phyloP scores from a whole-genome alignment of 2,329 filamentous ascomycete species.

The Penicillium sumatraense region DNA sequence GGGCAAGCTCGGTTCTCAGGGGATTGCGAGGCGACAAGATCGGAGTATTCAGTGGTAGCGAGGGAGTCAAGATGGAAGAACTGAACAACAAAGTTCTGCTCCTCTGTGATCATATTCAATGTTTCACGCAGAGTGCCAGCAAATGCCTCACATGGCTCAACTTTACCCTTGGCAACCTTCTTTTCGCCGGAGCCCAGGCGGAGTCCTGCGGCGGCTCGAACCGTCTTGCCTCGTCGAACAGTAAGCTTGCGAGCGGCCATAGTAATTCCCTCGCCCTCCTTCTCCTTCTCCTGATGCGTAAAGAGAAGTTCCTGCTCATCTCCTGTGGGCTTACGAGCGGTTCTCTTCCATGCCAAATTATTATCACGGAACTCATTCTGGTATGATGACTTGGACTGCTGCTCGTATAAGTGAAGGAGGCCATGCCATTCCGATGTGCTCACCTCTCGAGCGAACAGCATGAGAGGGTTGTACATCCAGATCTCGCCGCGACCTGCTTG shows the following conservation, averaged over 20 bases:
- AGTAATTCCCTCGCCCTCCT: conserved; percentile 69
- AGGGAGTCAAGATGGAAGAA: conserved; percentile 94
- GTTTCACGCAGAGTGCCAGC: conserved; percentile 79
- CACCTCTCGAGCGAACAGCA: conserved; percentile 86
- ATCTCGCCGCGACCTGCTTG: conserved; percentile 72
- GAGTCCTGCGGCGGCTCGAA: conserved; percentile 49
- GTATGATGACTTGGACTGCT: conserved; percentile 75
- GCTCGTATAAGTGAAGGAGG: conserved; percentile 79
- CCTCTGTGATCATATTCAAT: conserved; percentile 80
- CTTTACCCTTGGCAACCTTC: conserved; percentile 60
- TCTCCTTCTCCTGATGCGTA: conserved; percentile 85
- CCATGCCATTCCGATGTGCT: conserved; percentile 81
- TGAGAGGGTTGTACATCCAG: conserved; percentile 85
- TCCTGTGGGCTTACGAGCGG: conserved; percentile 72
- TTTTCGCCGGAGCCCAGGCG: conserved; percentile 53
- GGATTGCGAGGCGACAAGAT: conserved; percentile 69
- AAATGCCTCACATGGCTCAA: conserved; percentile 81
- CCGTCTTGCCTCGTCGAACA: conserved; percentile 88
- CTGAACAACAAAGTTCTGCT: conserved; percentile 96
- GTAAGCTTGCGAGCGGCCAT: conserved; percentile 85
- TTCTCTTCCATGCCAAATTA: conserved; percentile 76
- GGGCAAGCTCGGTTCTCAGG: conserved; percentile 72
- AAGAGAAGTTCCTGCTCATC: conserved; percentile 88
- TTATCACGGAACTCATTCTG: conserved; percentile 81
- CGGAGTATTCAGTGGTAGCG: conserved; percentile 79